phyloP scores from a whole-genome alignment of 2,329 filamentous ascomycete species.

The Metarhizium brunneum region DNA sequence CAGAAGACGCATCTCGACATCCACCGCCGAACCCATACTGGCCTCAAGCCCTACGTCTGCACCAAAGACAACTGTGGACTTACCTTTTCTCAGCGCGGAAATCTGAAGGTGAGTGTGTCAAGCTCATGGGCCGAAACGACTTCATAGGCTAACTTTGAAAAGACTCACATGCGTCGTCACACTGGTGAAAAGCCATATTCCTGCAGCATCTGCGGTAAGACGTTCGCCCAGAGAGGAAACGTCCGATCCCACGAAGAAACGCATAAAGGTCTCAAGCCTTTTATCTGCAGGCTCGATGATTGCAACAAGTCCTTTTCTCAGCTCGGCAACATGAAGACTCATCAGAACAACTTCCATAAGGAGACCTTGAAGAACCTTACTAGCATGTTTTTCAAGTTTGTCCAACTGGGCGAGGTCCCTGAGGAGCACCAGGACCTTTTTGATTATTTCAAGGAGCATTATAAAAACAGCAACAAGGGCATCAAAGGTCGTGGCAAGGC shows the following conservation, averaged over 20 bases:
- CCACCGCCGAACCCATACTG: constrained; percentile 80
- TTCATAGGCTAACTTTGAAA: neutral
- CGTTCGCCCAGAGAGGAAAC: constrained; percentile 79
- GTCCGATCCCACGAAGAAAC: constrained; percentile 76
- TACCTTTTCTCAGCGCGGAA: constrained; percentile 81
- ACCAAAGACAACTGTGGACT: constrained; percentile 64
- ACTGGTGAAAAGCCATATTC: constrained; percentile 78
- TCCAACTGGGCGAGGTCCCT: constrained; percentile 46
- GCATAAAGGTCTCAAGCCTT: constrained; percentile 69
- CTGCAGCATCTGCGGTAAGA: constrained; percentile 71
- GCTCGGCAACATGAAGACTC: constrained; percentile 87
- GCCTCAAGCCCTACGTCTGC: constrained; percentile 77
- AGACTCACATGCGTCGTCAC: constrained; percentile 83
- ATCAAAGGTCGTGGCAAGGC: constrained; percentile 94
- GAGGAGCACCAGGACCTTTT: constrained; percentile 66
- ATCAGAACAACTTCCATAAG: constrained; percentile 90
- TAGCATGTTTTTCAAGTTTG: constrained; percentile 56
- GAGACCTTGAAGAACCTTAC: constrained; percentile 63
- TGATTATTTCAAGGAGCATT: constrained; percentile 77
- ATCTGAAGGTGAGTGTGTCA: constrained; percentile 59
- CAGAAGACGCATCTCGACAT: constrained; percentile 93
- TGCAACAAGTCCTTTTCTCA: constrained; percentile 87
- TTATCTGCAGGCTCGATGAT: constrained; percentile 69
- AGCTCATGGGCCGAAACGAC: neutral
- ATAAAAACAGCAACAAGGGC: constrained; percentile 97